Percentiles rank a stretch among this genome's conserved stretches.
Conservation (phyloP, 2,329 filamentous ascomycete species). For the Fusarium sororula region DNA sequence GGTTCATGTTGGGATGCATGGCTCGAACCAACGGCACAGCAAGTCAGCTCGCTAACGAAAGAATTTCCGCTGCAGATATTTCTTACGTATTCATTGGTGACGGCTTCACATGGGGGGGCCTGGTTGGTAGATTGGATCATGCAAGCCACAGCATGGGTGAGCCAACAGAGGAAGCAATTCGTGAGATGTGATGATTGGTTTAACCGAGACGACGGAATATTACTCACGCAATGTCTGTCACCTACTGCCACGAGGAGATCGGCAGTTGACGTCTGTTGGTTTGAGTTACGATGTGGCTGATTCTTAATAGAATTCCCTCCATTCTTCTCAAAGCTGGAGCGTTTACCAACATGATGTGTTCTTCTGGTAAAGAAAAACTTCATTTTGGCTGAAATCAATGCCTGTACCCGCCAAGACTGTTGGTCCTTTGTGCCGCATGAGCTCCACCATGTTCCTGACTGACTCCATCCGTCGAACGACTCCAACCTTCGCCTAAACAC, state of each 20-base stretch:
- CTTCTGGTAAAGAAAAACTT: background rate
- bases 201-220: background rate
- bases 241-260: background rate
- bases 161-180: background rate
- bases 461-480: background rate
- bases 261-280: background rate
- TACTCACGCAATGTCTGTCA: background rate
- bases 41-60: background rate
- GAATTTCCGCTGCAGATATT: background rate
- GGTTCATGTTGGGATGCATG: background rate
- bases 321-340: background rate
- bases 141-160: background rate
- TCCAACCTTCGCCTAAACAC: background rate
- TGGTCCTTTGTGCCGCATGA: background rate
- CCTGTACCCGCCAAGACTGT: background rate
- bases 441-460: background rate
- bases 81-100: background rate
- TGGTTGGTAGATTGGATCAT: background rate
- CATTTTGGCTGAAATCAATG: background rate
- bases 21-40: background rate
- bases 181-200: background rate
- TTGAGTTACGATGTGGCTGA: background rate
- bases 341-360: background rate
- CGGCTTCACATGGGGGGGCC: background rate
- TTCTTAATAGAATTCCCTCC: no score